Percentiles rank a stretch among this genome's conserved stretches.
Conservation (phyloP, 495 filamentous ascomycete genomes). For the Aspergillus heteromorphus region DNA sequence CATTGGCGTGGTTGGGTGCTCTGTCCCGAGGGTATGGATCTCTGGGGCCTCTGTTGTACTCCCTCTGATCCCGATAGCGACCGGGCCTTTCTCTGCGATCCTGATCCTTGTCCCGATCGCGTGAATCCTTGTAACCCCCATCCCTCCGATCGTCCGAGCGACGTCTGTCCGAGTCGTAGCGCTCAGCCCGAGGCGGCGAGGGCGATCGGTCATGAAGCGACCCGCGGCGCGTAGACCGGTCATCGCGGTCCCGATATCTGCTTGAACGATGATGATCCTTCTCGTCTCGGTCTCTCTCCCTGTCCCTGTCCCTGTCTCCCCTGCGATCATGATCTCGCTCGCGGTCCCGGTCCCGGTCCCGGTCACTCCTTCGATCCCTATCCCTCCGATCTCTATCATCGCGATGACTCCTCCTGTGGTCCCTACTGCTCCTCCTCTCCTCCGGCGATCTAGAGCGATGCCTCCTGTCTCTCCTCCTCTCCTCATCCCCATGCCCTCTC, state of each 20-base stretch:
- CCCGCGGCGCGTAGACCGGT: constrained; percentile 16
- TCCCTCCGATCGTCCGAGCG: constrained; percentile 9
- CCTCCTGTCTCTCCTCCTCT: constrained; percentile 19
- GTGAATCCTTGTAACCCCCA: constrained; percentile 2
- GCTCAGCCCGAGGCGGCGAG: constrained; percentile 18
- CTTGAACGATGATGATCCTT: constrained; percentile 19
- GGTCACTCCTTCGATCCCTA: constrained; percentile 4
- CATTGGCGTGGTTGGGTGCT: constrained; percentile 13
- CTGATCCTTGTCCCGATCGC: constrained; percentile 6
- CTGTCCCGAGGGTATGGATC: constrained; percentile 22
- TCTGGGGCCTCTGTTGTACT: constrained; percentile 13
- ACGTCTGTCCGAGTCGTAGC: constrained; percentile 7
- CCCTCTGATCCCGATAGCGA: constrained; percentile 11
- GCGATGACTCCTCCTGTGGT: constrained; percentile 28
- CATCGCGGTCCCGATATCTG: constrained; percentile 24
- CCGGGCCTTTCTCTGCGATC: constrained; percentile 14
- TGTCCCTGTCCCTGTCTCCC: constrained; percentile 7
- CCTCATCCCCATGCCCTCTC: constrained; percentile 25
- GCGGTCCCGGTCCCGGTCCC: constrained; percentile 10
- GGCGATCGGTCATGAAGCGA: constrained; percentile 15
- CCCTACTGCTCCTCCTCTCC: constrained; percentile 25
- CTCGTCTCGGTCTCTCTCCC: constrained; percentile 19
- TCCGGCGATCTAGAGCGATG: constrained; percentile 31
- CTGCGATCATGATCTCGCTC: constrained; percentile 19
- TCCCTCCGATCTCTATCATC: constrained; percentile 22